These are phyloP conservation scores for Lactarius sanguifluus DNA, from an alignment of 768 basidiomycete species.

Conservation along the genomic window DNA sequence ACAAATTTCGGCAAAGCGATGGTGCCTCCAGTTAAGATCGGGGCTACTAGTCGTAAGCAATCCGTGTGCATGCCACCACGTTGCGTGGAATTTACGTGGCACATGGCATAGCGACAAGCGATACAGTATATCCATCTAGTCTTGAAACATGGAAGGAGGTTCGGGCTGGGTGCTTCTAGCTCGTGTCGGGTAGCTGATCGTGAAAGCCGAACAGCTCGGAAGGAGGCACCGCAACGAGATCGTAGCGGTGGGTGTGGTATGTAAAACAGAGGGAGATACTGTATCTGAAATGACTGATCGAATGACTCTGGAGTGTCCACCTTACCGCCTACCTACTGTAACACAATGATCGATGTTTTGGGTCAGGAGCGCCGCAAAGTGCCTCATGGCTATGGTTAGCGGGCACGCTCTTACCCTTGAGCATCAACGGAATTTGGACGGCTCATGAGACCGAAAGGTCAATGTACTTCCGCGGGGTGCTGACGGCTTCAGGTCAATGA, in stretches of 20 bases:
- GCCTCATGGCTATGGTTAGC: slow-evolving; percentile 6
- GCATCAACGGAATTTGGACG: background rate
- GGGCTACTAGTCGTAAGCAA: background rate
- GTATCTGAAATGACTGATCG: background rate
- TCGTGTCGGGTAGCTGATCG: background rate
- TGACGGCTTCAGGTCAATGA: background rate
- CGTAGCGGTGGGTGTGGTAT: background rate
- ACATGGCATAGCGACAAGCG: background rate
- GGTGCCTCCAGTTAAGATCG: background rate
- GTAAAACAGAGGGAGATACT: background rate
- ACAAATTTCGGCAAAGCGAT: background rate
- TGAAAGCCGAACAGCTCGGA: background rate
- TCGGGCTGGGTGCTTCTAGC: background rate
- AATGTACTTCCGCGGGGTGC: background rate
- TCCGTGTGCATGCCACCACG: background rate
- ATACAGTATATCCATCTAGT: background rate
- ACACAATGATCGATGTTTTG: slow-evolving; percentile 12
- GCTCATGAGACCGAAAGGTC: background rate
- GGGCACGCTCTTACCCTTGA: background rate
- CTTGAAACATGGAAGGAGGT: background rate
- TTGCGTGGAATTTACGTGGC: slow-evolving; percentile 1
- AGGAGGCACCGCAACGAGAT: background rate
- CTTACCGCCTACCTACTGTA: slow-evolving; percentile 6
- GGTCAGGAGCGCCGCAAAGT: background rate
- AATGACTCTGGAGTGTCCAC: background rate